Evolutionary conservation across 225 moss, liverwort and hornwort species (phyloP), one percentile per base, ranked within the genome.

Genomic region (Takakia lepidozioides): DNA sequence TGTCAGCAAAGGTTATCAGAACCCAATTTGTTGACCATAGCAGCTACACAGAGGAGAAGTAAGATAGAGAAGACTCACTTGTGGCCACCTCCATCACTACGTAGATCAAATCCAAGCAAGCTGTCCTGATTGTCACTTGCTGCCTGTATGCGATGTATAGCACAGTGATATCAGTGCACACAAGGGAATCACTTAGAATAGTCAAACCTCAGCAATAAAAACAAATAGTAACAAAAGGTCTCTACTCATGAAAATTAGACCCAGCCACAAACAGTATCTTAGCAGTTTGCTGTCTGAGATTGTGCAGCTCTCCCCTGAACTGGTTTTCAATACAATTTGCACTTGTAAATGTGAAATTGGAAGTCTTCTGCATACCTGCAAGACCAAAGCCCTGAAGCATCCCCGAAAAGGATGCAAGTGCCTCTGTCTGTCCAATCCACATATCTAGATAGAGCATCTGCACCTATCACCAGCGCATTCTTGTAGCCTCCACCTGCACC

Each of bases 361-460:
- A 0, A 49, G 30, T n/a, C n/a, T n/a, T 26, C 0, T 28, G 30
- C 29, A 18, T 56, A 81, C 93, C 93, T 93, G 93, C 58, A 93
- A 47, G 39, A 93, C 41, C 51, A 93, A 49, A 45, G 93, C 93
- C 93, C 93, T 54, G 93, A 86, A 28, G 81, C 93, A 79, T 93
- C 93, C 60, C 93, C 93, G 65, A 93, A 93, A 15, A 93, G 74
- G 44, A 95, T 95, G 52, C 93, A 95, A 43, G 93, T 95, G 29
- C 93, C 86, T 61, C 93, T 72, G 63, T 95, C 93, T 44, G 81
- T 86, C 93, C 89, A 95, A 71, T 95, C 89, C 42, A 95, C 89
- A 51, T 95, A 87, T 84, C 86, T 89, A 50, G 93, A 95, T 32
- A 95, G 66, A 14, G 89, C 93, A 67, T 95, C 93, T 9, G 93